phyloP scores from a whole-genome alignment of 441 rosid genomes.

The Melastoma candidum region DNA sequence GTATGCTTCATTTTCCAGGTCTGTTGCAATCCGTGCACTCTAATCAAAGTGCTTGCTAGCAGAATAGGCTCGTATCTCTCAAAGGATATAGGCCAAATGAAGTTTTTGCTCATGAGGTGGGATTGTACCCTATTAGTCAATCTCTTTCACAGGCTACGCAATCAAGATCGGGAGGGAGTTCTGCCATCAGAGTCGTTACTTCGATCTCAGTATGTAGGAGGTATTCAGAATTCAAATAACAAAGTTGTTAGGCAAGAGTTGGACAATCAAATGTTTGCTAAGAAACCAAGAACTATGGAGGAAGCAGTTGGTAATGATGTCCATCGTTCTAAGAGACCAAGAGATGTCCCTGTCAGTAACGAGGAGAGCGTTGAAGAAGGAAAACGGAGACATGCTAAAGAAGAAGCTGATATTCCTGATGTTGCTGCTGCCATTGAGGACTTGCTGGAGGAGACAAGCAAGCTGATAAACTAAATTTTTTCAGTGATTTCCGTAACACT shows the following conservation, averaged over 20 bases:
- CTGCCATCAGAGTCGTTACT: conserved; percentile 38
- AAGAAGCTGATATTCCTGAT: conserved; percentile 60
- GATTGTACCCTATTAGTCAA: conserved; percentile 59
- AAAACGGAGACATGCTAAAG: conserved; percentile 28
- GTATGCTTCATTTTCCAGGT: conserved; percentile 6
- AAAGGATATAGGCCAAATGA: conserved; percentile 70
- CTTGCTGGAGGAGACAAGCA: conserved; percentile 85
- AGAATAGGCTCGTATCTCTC: conserved; percentile 61
- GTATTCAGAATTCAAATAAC: conserved; percentile 17
- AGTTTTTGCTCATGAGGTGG: conserved; percentile 65
- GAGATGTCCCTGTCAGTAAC: conserved; percentile 23
- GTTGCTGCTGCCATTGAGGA: conserved; percentile 95
- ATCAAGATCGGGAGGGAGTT: conserved; percentile 31
- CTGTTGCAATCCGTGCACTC: not conserved
- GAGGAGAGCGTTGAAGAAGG: conserved; percentile 24
- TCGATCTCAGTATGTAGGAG: conserved; percentile 38
- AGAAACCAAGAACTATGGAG: conserved; percentile 44
- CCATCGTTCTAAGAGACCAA: conserved; percentile 23
- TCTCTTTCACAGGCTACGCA: conserved; percentile 55
- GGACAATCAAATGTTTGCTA: conserved; percentile 25
- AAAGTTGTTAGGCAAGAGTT: conserved; percentile 24
- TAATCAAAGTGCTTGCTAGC: conserved; percentile 20
- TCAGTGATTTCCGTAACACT: conserved; percentile 13
- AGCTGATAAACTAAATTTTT: conserved; percentile 36
- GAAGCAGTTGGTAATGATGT: conserved; percentile 25